phyloP scores from a whole-genome alignment of 139 green algal species.

The Haematococcus lacustris region DNA sequence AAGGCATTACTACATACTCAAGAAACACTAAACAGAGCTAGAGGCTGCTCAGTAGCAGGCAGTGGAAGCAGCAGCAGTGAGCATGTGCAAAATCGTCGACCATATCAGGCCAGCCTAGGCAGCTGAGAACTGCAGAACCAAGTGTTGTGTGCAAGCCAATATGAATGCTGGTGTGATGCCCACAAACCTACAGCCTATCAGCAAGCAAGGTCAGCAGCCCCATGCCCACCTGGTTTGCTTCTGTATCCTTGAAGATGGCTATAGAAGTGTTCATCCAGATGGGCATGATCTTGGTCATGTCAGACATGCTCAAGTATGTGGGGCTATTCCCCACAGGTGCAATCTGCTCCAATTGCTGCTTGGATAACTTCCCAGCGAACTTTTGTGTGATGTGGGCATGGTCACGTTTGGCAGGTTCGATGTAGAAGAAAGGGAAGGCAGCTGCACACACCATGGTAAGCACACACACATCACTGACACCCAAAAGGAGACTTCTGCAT shows the following conservation, averaged over 20 bases:
- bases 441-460: constrained; percentile 28
- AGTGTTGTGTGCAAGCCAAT: too few relatives aligned
- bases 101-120: too few relatives aligned
- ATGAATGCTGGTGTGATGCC: too few relatives aligned
- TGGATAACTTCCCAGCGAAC: constrained; percentile 40
- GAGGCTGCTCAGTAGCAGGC: too few relatives aligned
- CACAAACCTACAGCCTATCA: too few relatives aligned
- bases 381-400: constrained; percentile 22
- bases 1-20: too few relatives aligned
- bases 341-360: constrained; percentile 62
- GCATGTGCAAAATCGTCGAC: too few relatives aligned
- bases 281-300: constrained; percentile 70
- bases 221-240: constrained; percentile 59
- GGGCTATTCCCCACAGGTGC: constrained; percentile 83
- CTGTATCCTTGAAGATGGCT: constrained; percentile 81
- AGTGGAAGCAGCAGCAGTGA: too few relatives aligned
- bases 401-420: constrained; percentile 55
- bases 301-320: constrained; percentile 66
- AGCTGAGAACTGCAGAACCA: too few relatives aligned
- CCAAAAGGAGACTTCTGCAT: too few relatives aligned
- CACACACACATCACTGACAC: not conserved
- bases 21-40: too few relatives aligned
- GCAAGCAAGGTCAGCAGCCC: not conserved
- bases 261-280: constrained; percentile 87
- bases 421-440: constrained; percentile 98